These are phyloP conservation scores for Salix arbutifolia DNA, from an alignment of 345 rosid genomes.

Conservation along the genomic window DNA sequence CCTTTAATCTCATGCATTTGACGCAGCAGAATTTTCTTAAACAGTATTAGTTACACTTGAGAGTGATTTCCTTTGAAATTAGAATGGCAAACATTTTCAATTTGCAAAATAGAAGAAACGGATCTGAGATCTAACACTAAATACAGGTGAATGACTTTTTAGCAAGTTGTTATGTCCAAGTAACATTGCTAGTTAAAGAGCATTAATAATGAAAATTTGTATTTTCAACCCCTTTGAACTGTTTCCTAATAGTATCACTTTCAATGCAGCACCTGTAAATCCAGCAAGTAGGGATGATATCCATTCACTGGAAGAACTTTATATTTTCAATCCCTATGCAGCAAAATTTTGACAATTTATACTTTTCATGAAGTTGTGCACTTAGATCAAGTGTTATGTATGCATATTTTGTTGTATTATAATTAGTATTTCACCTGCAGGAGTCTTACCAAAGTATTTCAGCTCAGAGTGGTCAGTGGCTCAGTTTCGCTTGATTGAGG, in stretches of 20 bases:
- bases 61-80: background rate
- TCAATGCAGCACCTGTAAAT: background rate
- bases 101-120: background rate
- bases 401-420: background rate
- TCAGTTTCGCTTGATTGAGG: slow-evolving; percentile 80
- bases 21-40: background rate
- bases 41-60: background rate
- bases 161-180: background rate
- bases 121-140: background rate
- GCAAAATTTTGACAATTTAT: background rate
- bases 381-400: no score
- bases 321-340: background rate
- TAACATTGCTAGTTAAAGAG: background rate
- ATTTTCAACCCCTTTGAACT: background rate
- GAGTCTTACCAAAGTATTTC: slow-evolving; percentile 92
- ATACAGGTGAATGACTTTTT: background rate
- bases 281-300: background rate
- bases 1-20: background rate
- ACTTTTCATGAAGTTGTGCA: background rate
- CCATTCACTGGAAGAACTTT: background rate
- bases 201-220: background rate
- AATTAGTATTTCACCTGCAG: slow-evolving; percentile 30
- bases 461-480: slow-evolving; percentile 99
- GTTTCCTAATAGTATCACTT: background rate
- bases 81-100: background rate